phyloP scores from a whole-genome alignment of 1,139 yeast species.

The Suhomyces anneliseae region DNA sequence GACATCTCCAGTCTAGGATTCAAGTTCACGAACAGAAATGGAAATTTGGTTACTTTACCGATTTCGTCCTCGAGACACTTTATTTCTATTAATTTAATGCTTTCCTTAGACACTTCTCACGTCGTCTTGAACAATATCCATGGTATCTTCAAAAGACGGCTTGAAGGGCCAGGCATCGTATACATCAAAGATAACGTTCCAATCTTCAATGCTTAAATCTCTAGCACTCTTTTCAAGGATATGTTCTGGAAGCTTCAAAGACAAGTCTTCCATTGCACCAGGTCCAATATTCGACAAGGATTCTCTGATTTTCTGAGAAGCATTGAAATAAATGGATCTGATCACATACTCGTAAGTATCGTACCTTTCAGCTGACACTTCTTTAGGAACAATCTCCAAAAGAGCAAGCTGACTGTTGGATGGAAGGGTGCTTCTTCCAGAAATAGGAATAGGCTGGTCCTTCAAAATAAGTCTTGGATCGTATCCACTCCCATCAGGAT shows the following conservation, averaged over 20 bases:
- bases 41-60: too few relatives aligned
- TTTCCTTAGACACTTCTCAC: constrained; percentile 12
- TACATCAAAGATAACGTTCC: constrained; percentile 46
- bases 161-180: constrained; percentile 85
- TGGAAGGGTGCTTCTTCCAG: constrained; percentile 26
- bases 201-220: constrained; percentile 56
- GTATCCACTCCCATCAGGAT: constrained; percentile 31
- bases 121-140: constrained; percentile 23
- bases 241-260: constrained; percentile 31
- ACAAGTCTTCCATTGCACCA: constrained; percentile 72
- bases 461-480: constrained; percentile 38
- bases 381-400: constrained; percentile 60
- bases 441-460: constrained; percentile 41
- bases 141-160: constrained; percentile 44
- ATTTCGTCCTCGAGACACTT: too few relatives aligned
- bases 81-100: too few relatives aligned
- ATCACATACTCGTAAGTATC: constrained; percentile 69
- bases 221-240: constrained; percentile 47
- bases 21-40: too few relatives aligned
- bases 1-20: too few relatives aligned
- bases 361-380: constrained; percentile 27
- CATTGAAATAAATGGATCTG: constrained; percentile 59
- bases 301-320: constrained; percentile 48
- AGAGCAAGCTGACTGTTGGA: constrained; percentile 36
- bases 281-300: constrained; percentile 66